Evolutionary conservation across 73 alveolate species (phyloP), one percentile per base, ranked within the genome.

Genomic region (Paramecium octaurelia): DNA sequence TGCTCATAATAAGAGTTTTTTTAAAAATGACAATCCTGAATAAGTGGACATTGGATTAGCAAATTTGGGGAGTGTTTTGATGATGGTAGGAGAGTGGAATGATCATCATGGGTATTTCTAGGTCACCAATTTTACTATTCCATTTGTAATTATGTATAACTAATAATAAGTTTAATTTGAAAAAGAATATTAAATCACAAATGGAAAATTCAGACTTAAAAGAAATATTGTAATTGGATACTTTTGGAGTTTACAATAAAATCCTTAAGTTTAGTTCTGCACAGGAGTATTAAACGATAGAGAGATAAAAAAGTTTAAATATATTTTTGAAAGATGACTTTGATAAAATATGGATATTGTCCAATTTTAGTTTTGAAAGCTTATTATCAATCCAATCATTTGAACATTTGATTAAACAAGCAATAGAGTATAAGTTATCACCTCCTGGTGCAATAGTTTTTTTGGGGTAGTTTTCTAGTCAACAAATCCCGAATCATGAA

Each of bases 311-410:
- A 38, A 43, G 58, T 29, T 1, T 73, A 43, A 73, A 73, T 73
- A 38, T 73, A 10, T 73, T n/a, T 73, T 35, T 1, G 5, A 34
- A 73, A 14, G 46, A 23, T 10, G 34, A 73, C n/a, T 16, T 9
- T 20, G 29, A 36, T 35, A 35, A 31, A 29, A 38, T 73, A 11
- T 73, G 57, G 60, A 21, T 73, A 12, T 23, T 73, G n/a, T 73
- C 87, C 2, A 73, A 73, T 36, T 73, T 73, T 73, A 73, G 59
- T 73, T 73, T 73, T 36, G 87, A 73, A 29, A 73, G 16, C 27
- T 18, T 36, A 36, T 14, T 16, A 40, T 14, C 87, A 0, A 40
- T 73, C 6, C 7, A 36, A 73, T 34, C 4, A 2, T 73, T 73
- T 16, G 60, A 73, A 8, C 14, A 5, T 36, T 73, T 73, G 20